Evolutionary conservation across 2,329 filamentous ascomycete species (phyloP), one percentile per base, ranked within the genome.

Genomic region (Pyrenophora teres): DNA sequence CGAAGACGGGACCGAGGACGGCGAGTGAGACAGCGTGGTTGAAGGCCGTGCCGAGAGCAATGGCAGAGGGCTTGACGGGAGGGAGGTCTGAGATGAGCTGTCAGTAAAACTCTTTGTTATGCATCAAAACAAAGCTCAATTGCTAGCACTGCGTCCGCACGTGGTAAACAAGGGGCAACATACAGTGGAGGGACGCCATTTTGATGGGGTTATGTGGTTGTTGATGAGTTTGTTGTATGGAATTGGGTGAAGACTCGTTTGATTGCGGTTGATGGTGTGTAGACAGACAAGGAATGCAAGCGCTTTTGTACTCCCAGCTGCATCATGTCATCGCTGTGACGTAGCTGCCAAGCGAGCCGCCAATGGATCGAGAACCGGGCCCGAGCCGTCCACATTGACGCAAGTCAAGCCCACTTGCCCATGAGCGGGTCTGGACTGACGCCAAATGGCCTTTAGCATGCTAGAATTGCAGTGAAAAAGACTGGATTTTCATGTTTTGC

Each of bases 21-120:
- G 90, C 92, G 60, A 90, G 87, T 72, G 94, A 94, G 69, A 91
- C 83, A 69, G 87, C 87, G 80, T 99, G 93, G 83, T 89, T 97
- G 87, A 97, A 99, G 77, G 92, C 80, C 59, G 92, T 94, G 79
- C 94, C 94, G 71, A 97, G 86, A 72, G 93, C 94, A 73, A 99
- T 96, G 71, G 94, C 93, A 73, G 92, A 97, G 67, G 94, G 94
- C 88, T 97, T 97, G 73, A 99, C 94, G 65, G 92, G 81, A 64
- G 87, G 87, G 49, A 90, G 83, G 74, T 89, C 83, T 87, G 60
- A 42, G 25, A 45, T 23, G 33, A 16, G 13, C 23, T 27, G 54
- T 70, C 59, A 70, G 63, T 50, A 41, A 44, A 50, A 40, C 45
- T 31, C 40, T 30, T 37, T 52, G 16, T 35, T 38, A 18, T 50